These are phyloP conservation scores for Chaetomiaceae sp. DNA, from an alignment of 2,329 filamentous ascomycete species.

Conservation along the genomic window DNA sequence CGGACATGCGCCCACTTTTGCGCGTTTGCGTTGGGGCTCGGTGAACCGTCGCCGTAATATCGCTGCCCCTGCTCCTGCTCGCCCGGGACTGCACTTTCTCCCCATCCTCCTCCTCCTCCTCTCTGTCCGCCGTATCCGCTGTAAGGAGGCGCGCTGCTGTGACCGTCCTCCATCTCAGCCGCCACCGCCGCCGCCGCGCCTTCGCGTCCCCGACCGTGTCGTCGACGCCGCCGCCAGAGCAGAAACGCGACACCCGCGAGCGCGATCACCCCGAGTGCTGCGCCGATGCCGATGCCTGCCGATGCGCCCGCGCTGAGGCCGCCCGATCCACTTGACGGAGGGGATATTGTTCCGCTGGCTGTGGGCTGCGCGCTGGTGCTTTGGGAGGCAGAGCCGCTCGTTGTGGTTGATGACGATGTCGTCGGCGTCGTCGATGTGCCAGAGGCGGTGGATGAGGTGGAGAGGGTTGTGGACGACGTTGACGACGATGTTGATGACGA, in stretches of 20 bases:
- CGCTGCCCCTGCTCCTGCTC: not conserved
- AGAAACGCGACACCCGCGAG: not conserved
- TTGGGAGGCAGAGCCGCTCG: too few relatives aligned
- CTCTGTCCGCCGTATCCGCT: not conserved
- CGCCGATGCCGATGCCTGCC: slow-evolving; percentile 11
- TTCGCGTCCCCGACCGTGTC: not conserved
- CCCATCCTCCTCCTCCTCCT: too few relatives aligned
- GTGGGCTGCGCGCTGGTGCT: not conserved
- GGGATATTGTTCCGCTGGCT: not conserved
- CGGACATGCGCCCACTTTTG: not conserved
- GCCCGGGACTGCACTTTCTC: too few relatives aligned
- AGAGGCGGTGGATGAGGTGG: not conserved
- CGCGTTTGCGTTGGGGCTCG: not conserved
- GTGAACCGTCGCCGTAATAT: not conserved
- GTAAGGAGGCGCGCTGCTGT: not conserved
- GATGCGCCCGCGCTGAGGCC: slow-evolving; percentile 11
- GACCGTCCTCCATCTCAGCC: not conserved
- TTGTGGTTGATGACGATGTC: not conserved
- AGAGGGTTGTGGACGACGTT: not conserved
- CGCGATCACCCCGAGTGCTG: not conserved
- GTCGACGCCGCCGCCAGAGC: not conserved
- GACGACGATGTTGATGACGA: not conserved
- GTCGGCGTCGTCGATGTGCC: too few relatives aligned
- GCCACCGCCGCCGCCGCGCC: too few relatives aligned
- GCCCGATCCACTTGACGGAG: not conserved